Conservation (phyloP, 257 asterid genomes). For the Penstemon barbatus region DNA sequence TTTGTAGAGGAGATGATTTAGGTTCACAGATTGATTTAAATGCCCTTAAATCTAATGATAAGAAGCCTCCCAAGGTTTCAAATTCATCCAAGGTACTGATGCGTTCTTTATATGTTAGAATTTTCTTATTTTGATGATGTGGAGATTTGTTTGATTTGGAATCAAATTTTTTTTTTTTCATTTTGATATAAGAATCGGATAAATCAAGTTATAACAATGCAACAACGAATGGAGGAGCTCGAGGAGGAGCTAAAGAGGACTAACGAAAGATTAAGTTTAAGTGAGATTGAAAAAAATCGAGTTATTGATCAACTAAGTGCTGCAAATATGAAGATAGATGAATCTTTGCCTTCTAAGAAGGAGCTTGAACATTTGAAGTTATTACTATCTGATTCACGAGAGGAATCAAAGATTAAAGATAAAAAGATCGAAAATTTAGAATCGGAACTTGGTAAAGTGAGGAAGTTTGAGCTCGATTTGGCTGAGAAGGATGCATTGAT, state of each 20-base stretch:
- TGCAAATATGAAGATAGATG: conserved; percentile 35
- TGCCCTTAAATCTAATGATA: conserved; percentile 56
- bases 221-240: conserved; percentile 47
- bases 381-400: conserved; percentile 31
- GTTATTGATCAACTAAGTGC: conserved; percentile 45
- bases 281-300: conserved; percentile 40
- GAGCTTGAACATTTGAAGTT: conserved; percentile 52
- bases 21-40: conserved; percentile 52
- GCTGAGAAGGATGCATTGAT: conserved; percentile 38
- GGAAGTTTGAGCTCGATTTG: conserved; percentile 36
- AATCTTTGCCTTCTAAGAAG: conserved; percentile 29
- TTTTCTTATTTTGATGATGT: background rate
- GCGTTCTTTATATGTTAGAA: background rate
- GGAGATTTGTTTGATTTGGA: background rate
- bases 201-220: conserved; percentile 37
- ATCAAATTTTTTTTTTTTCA: background rate
- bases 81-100: conserved; percentile 42
- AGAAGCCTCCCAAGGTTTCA: conserved; percentile 43
- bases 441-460: conserved; percentile 37
- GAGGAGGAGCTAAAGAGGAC: conserved; percentile 57
- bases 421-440: conserved; percentile 46
- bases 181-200: conserved; percentile 34
- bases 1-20: conserved; percentile 68
- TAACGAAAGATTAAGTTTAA: conserved; percentile 34
- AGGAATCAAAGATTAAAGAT: conserved; percentile 47